phyloP scores from a whole-genome alignment of 495 filamentous ascomycete genomes.

The Podospora fimiseda region DNA sequence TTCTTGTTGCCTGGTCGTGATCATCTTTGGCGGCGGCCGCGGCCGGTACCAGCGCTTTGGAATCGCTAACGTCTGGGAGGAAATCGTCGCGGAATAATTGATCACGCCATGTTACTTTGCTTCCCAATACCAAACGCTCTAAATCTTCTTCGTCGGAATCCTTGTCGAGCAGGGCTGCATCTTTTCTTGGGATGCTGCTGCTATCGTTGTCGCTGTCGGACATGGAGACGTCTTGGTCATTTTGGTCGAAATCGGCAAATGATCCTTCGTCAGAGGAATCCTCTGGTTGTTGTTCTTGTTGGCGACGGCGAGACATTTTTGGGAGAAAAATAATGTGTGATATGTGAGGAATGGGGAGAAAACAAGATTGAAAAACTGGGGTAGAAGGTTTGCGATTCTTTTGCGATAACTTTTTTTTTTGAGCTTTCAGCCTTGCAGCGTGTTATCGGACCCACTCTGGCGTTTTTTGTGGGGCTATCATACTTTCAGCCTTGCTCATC shows the following conservation, averaged over 20 bases:
- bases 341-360: neutral
- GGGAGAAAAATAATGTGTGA: neutral
- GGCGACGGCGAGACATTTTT: conserved; percentile 13
- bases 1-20: too few species aligned
- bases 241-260: conserved; percentile 32
- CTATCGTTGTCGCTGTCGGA: conserved; percentile 18
- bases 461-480: neutral
- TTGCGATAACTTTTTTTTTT: conserved; percentile 28
- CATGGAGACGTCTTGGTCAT: conserved; percentile 20
- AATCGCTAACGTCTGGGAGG: conserved; percentile 22
- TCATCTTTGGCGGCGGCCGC: too few species aligned
- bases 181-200: neutral
- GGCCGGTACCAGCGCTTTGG: conserved; percentile 34
- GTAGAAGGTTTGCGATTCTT: conserved; percentile 6
- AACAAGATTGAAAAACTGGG: conserved; percentile 4
- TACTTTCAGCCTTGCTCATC: conserved; percentile 13
- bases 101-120: conserved; percentile 69
- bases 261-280: conserved; percentile 23
- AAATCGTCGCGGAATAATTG: conserved; percentile 51
- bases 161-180: conserved; percentile 44
- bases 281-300: conserved; percentile 16
- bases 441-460: neutral
- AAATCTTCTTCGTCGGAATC: conserved; percentile 77
- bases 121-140: conserved; percentile 79
- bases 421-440: conserved; percentile 24